These are phyloP conservation scores for Dactylonectria macrodidyma DNA, from an alignment of 2,329 filamentous ascomycete species.

Conservation along the genomic window DNA sequence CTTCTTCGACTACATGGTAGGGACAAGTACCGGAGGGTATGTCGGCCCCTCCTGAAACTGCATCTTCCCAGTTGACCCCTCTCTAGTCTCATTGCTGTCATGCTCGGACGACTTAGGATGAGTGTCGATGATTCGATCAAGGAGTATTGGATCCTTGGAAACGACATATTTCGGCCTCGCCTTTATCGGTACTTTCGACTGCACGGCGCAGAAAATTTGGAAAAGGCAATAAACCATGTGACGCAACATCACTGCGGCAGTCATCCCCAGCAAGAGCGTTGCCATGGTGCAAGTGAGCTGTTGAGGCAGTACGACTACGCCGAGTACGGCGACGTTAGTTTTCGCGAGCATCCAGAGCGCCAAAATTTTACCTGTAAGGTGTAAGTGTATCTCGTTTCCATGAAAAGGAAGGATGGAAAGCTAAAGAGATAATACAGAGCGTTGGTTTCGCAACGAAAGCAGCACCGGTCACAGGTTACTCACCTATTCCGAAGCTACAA, in stretches of 20 bases:
- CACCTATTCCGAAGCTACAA: conserved; percentile 12
- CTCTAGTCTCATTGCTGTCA: not conserved
- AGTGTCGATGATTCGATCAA: conserved; percentile 6
- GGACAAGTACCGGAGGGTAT: conserved; percentile 16
- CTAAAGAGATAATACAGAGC: not conserved
- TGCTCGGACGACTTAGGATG: conserved; percentile 12
- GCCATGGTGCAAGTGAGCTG: not conserved
- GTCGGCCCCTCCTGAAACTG: too few species aligned
- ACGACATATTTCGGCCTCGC: not conserved
- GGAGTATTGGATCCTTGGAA: conserved; percentile 6
- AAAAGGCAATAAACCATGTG: not conserved
- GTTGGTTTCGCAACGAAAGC: not conserved
- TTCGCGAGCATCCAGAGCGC: not conserved
- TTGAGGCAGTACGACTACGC: conserved; percentile 13
- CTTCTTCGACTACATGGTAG: conserved; percentile 18
- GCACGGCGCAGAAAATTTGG: not conserved
- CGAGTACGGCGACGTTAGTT: not conserved
- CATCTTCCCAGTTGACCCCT: not conserved
- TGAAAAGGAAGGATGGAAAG: not conserved
- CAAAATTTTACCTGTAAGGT: conserved; percentile 11
- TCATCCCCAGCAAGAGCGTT: not conserved
- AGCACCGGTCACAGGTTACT: not conserved
- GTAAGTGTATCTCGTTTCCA: not conserved
- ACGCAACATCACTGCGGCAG: not conserved
- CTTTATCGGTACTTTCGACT: not conserved